phyloP scores from a whole-genome alignment of 176 grass and related monocot genomes.

The Cymbopogon citratus region DNA sequence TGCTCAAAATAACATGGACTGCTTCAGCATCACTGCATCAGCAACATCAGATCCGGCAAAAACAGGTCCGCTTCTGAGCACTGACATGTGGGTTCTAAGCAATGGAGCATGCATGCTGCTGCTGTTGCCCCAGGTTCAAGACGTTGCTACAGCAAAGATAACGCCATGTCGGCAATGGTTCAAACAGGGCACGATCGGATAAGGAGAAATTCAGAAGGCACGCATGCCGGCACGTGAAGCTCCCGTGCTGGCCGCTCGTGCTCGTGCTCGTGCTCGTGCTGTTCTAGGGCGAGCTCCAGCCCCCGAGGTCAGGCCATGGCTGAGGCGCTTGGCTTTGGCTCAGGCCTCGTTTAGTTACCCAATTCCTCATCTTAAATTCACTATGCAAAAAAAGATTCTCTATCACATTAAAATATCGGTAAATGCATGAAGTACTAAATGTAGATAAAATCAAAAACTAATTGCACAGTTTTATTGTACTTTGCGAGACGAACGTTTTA shows the following conservation, averaged over 20 bases:
- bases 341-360: too few relatives aligned
- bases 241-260: not conserved
- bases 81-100: not conserved
- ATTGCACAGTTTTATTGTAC: too few relatives aligned
- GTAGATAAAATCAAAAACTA: too few relatives aligned
- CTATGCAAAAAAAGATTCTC: too few relatives aligned
- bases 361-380: too few relatives aligned
- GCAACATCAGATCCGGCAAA: not conserved
- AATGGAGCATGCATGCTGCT: not conserved
- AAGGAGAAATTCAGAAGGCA: not conserved
- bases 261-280: slow-evolving; percentile 20
- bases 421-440: too few relatives aligned
- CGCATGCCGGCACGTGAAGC: slow-evolving; percentile 16
- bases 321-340: not conserved
- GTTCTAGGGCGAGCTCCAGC: not conserved
- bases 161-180: not conserved
- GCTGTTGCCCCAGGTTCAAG: not conserved
- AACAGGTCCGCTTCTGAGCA: not conserved
- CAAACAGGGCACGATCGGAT: not conserved
- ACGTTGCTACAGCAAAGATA: not conserved
- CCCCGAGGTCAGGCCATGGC: not conserved
- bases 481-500: too few relatives aligned
- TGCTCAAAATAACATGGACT: not conserved
- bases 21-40: not conserved
- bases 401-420: too few relatives aligned